Conservation (phyloP, 345 rosid species). For the Firmiana major region DNA sequence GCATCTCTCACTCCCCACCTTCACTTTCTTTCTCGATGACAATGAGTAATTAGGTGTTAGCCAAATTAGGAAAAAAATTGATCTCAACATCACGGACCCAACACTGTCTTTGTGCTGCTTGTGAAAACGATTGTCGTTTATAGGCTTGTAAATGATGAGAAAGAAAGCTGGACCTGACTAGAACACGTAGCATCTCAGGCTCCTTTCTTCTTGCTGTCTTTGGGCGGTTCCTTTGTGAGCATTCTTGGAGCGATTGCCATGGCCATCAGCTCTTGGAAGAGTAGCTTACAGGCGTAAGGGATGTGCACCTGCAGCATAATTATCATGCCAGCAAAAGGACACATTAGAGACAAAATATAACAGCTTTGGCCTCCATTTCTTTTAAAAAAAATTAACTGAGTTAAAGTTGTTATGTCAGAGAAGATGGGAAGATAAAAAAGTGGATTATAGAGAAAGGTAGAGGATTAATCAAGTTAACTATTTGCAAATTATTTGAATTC, state of each 20-base stretch:
- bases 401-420: no score
- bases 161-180: not conserved
- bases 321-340: not conserved
- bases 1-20: no score
- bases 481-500: no score
- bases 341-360: not conserved
- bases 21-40: no score
- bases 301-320: constrained; percentile 66
- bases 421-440: no score
- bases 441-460: no score
- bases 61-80: no score
- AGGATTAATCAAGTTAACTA: no score
- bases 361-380: not conserved
- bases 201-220: constrained; percentile 63
- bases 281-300: constrained; percentile 89
- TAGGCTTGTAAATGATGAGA: not conserved
- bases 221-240: constrained; percentile 61
- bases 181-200: constrained; percentile 21
- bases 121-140: no score
- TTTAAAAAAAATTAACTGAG: not conserved
- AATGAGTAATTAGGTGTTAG: no score
- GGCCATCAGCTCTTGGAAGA: constrained; percentile 97
- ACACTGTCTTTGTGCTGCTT: not conserved
- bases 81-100: not conserved
- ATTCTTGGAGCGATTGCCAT: constrained; percentile 98